Base-by-base conservation (phyloP, 1,139 yeast genomes). In the Suhomyces yuchorum region DNA sequence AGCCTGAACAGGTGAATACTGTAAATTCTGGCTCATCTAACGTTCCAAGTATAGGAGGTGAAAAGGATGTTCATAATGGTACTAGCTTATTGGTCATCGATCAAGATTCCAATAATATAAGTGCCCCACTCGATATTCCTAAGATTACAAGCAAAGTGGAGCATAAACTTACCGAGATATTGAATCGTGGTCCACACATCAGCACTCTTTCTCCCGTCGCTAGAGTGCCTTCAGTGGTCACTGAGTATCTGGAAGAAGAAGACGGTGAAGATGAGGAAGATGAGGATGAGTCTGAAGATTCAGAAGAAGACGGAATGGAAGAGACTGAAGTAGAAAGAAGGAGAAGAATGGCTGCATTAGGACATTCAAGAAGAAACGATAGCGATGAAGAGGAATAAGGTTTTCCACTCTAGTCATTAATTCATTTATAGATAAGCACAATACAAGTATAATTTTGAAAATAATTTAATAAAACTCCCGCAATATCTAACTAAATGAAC, bases 281-380 rank as follows among this genome's bases (percentile, higher is more conserved):
- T 33, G 53, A 44, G 15, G 57, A 56, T 7, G 57, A 47, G 6
- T 55, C 59, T 6, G 61, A 56, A 20, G 59, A 56, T 15, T 56
- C 61, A 2, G 60, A 58, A 74, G 58, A 20, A 12, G 59, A 58
- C 6, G 54, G 54, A 12, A 67, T 65, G 7, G 74, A 71, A 17
- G 95, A 87, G 59, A 84, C 92, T 0, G 85, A 74, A 33, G 82
- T 84, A 22, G 97, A 91, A 62, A 80, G 82, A 53, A 76, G 75
- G 40, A 80, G 97, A 60, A 80, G 97, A 55, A 68, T 89, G 53
- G 92, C 93, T 3, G 97, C 97, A 1, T 75, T 91, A 54, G 96
- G 96, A 24, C 67, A 71, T 3, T 65, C 71, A 3, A 67, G 63
- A 11, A 70, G 85, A 47, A 67, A 78, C 44, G 75, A 70, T 43